phyloP scores from a whole-genome alignment of 495 filamentous ascomycete genomes.

The Schizothecium vesticola region DNA sequence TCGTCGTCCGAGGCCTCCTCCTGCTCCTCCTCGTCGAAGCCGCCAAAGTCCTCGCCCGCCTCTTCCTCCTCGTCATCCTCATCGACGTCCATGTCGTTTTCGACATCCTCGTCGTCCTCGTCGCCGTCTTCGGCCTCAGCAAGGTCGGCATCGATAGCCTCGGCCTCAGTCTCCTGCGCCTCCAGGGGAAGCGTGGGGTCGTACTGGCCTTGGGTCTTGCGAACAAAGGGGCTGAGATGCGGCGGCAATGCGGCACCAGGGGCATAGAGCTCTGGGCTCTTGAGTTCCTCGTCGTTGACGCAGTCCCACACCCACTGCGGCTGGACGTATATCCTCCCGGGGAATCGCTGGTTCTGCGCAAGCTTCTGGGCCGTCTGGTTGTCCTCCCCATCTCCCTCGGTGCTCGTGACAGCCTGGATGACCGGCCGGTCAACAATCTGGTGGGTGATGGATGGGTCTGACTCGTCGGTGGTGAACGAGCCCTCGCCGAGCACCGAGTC shows the following conservation, averaged over 20 bases:
- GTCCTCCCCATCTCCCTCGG: constrained; percentile 52
- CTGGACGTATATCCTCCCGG: constrained; percentile 86
- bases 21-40: constrained; percentile 40
- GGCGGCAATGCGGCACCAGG: constrained; percentile 86
- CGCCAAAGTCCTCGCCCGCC: constrained; percentile 37
- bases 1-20: constrained; percentile 36
- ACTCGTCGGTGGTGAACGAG: constrained; percentile 83
- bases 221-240: constrained; percentile 94
- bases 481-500: constrained; percentile 83
- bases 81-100: constrained; percentile 40
- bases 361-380: constrained; percentile 51
- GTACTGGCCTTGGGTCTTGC: constrained; percentile 74
- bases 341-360: constrained; percentile 60
- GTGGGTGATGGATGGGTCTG: constrained; percentile 84
- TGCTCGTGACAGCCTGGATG: constrained; percentile 54
- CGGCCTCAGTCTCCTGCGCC: constrained; percentile 77
- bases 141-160: constrained; percentile 59
- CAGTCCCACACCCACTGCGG: constrained; percentile 99
- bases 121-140: constrained; percentile 43
- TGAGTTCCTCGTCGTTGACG: constrained; percentile 80
- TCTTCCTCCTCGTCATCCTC: constrained; percentile 46
- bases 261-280: constrained; percentile 81
- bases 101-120: constrained; percentile 32
- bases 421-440: constrained; percentile 88
- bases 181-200: constrained; percentile 78